phyloP scores from a whole-genome alignment of 306 rosid species.

The Lotus japonicus region DNA sequence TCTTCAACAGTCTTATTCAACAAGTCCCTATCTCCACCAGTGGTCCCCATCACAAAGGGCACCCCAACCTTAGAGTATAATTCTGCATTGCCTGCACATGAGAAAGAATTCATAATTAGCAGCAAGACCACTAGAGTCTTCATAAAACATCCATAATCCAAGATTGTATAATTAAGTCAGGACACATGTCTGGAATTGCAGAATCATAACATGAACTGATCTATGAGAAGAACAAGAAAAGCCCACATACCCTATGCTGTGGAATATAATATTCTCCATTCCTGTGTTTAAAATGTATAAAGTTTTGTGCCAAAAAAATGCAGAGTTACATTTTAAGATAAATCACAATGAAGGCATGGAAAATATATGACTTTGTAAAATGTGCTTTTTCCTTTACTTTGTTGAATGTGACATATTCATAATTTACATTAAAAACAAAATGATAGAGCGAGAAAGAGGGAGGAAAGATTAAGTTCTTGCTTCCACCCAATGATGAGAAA shows the following conservation, averaged over 20 bases:
- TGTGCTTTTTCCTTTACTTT: not conserved
- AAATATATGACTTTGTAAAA: not conserved
- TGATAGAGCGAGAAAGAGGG: no score
- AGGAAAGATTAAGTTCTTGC: not conserved
- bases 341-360: not conserved
- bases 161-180: not conserved
- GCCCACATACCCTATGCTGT: not conserved
- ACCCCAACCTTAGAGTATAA: constrained; percentile 77
- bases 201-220: not conserved
- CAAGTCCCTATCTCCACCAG: constrained; percentile 79
- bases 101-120: not conserved
- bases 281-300: not conserved
- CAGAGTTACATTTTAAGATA: not conserved
- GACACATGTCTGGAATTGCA: not conserved
- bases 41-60: constrained; percentile 96
- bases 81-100: constrained; percentile 67
- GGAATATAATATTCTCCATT: constrained; percentile 4
- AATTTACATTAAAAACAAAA: not conserved
- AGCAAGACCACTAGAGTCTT: not conserved
- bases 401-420: not conserved
- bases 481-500: not conserved
- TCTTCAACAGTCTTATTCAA: constrained; percentile 67
- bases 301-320: not conserved
- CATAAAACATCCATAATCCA: not conserved
- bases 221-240: not conserved